Base-by-base conservation (phyloP, 352 stramenopile genomes). In the Phytophthora citricola region DNA sequence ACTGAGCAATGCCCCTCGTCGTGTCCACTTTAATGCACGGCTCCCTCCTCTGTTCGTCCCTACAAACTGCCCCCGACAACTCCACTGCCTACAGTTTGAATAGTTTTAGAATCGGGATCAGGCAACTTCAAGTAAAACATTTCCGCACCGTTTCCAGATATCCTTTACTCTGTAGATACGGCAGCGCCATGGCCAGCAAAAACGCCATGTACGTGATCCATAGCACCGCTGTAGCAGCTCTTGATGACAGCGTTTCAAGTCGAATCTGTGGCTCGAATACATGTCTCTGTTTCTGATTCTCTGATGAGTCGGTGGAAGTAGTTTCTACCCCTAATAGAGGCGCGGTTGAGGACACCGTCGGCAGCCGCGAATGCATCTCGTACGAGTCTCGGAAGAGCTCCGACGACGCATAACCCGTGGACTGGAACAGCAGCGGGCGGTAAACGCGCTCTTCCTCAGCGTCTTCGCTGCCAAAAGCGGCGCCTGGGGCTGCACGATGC, bases 181-280 rank as follows among this genome's bases (percentile, higher is more conserved):
- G 84, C 52, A 92, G 57, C 9, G 62, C 64, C 20, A 95, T 76
- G 5, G 87, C 87, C 15, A 94, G 51, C 3, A 85, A 68, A 49
- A 95, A 95, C 15, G 78, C 75, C 14, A 93, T 14, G 68, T 95
- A 95, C 48, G 87, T 93, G 66, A 92, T 65, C 64, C 75, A 85
- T 7, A 95, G 70, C 45, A 95, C 86, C 3, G 73, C 79, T 43
- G 80, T 91, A 5, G 85, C 83, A n/a, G 81, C 85, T 26, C 79
- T 70, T 7, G 87, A 94, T 15, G 84, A 90, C 14, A 95, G 58
- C 34, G 87, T 95, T 66, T 95, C 87, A 7, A 95, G 59, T 40
- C 87, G 85, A 63, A 95, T 92, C 48, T 81, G 75, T 53, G 87
- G 77, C 31, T 89, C 54, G 7, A 75, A 66, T 15, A 54, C 52